Base-by-base conservation (phyloP, 1,284 basidiomycete genomes). In the Moesziomyces sp. region DNA sequence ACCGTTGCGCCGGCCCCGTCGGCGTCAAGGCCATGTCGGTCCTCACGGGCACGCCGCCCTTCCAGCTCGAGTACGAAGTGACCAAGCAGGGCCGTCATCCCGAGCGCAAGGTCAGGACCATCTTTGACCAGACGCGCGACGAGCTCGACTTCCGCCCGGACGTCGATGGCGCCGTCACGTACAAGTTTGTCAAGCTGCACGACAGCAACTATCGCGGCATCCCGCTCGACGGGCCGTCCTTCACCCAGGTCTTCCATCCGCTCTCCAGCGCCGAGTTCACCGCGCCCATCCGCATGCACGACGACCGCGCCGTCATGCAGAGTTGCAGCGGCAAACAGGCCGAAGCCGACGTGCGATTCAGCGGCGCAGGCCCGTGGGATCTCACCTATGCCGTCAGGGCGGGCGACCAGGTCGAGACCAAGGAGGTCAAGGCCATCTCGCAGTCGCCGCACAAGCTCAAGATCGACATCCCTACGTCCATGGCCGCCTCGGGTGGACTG, bases 101-200 rank as follows among this genome's bases (percentile, higher is more conserved):
- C 4, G 70, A 74, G 14, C 76, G 85, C 87, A 86, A 88, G 34
- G 86, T 87, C 34, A 75, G 79, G 13, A 78, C 82, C 43, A 88
- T 87, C 1, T 92, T 94, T 83, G 80, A 89, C 3, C 87, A 87
- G 28, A 91, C 92, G 19, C 89, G 93, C 23, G 93, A 92, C 50
- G 92, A 96, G 82, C 86, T 98, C 69, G 91, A 90, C 8, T 86
- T 97, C 47, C 91, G 94, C 79, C 95, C 95, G 0, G 91, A 94
- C 46, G 89, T 89, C 47, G 92, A 93, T 71, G 96, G 96, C 10
- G 90, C 92, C 73, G 97, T 97, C 84, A 89, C 89, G 18, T 97
- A 97, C 86, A 89, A 88, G 1, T 95, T 97, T 85, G 85, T 88
- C 11, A 87, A 89, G 46, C 85, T 99, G 52, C 91, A 91, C 80